Percentiles rank a stretch among this genome's conserved stretches.
Evolutionary conservation across 176 grass and related monocot species (phyloP).

Genomic region (Triticum urartu): DNA sequence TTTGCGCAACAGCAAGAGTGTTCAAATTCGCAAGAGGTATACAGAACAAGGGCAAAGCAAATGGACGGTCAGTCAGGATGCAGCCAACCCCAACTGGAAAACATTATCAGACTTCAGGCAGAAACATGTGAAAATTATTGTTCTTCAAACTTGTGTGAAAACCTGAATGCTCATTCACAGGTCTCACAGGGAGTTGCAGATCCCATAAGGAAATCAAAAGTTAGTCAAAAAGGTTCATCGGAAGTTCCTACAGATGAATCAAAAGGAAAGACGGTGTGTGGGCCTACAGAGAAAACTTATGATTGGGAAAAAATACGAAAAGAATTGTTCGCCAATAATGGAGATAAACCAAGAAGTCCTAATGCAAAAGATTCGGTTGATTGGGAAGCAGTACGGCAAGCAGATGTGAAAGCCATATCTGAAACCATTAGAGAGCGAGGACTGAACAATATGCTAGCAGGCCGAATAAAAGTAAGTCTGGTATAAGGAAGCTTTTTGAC

Average conservation of each 20-base stretch:
- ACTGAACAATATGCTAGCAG: constrained; percentile 90
- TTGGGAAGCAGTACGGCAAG: constrained; percentile 66
- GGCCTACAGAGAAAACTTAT: too few relatives aligned
- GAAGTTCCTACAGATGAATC: constrained; percentile 38
- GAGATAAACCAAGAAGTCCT: constrained; percentile 44
- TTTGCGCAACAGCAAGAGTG: neutral
- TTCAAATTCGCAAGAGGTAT: constrained; percentile 25
- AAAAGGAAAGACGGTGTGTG: constrained; percentile 40
- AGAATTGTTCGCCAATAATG: constrained; percentile 39
- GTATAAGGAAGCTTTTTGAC: too few relatives aligned
- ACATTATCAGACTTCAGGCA: constrained; percentile 16
- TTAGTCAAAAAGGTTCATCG: constrained; percentile 14
- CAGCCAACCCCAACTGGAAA: neutral
- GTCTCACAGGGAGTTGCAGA: constrained; percentile 15
- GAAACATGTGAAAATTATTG: constrained; percentile 23
- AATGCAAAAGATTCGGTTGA: constrained; percentile 66
- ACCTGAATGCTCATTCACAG: constrained; percentile 23
- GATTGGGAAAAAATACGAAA: constrained; percentile 17
- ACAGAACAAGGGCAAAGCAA: constrained; percentile 13
- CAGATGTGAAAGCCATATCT: constrained; percentile 60
- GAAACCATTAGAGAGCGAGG: constrained; percentile 72
- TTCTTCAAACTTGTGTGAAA: constrained; percentile 29
- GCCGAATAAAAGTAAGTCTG: constrained; percentile 70
- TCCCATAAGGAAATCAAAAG: constrained; percentile 17
- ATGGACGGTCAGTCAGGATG: constrained; percentile 6